phyloP scores from a whole-genome alignment of 2,329 filamentous ascomycete species.

The Microsporum audouinii region DNA sequence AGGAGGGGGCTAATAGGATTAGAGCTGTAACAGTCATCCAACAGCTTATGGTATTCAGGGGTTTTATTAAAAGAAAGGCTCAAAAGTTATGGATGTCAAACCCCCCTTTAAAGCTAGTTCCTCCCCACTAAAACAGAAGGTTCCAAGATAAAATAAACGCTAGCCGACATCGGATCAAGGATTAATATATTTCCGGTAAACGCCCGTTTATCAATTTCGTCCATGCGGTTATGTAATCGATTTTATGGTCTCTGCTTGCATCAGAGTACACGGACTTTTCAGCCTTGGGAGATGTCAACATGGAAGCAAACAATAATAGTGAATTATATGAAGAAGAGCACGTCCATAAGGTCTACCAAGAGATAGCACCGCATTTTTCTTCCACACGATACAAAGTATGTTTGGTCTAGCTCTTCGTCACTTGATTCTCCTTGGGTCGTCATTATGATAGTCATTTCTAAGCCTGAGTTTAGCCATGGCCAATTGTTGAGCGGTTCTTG shows the following conservation, averaged over 20 bases:
- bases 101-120: not conserved
- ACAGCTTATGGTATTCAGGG: not conserved
- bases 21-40: too few relatives aligned
- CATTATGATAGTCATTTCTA: not conserved
- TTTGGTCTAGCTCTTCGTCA: not conserved
- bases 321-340: conserved; percentile 65
- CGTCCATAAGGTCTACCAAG: conserved; percentile 78
- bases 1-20: not conserved
- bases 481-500: conserved; percentile 73
- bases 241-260: not conserved
- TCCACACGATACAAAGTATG: conserved; percentile 50
- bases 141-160: not conserved
- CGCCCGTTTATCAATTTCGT: not conserved
- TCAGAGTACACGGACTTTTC: not conserved
- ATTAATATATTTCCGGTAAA: not conserved
- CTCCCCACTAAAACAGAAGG: not conserved
- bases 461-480: conserved; percentile 59
- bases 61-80: not conserved
- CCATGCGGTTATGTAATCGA: not conserved
- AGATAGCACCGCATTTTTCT: conserved; percentile 41
- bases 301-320: not conserved
- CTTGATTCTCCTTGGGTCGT: not conserved
- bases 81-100: not conserved
- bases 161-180: not conserved
- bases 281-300: not conserved